Percentiles rank a stretch among this genome's conserved stretches.
phyloP scores from a whole-genome alignment of 108 stramenopile genomes.

The Fragilariopsis cylindrus region DNA sequence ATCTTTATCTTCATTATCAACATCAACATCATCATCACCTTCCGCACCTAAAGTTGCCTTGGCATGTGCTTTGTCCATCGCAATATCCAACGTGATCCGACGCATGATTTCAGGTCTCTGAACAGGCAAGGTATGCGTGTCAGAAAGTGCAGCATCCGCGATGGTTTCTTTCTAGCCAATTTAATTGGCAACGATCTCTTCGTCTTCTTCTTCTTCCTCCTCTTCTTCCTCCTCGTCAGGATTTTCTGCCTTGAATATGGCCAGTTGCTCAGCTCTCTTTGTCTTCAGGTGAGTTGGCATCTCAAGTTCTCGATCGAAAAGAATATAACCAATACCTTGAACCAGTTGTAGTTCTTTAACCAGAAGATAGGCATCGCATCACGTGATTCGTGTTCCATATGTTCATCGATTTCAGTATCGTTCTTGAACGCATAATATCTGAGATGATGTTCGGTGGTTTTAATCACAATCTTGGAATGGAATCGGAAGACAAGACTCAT shows the following conservation, averaged over 20 bases:
- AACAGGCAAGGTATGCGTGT: slow-evolving; percentile 22
- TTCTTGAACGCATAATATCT: slow-evolving; percentile 43
- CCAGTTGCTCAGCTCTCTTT: slow-evolving; percentile 5
- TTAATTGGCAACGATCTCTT: slow-evolving; percentile 6
- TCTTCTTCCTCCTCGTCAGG: slow-evolving; percentile 8
- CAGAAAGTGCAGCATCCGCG: slow-evolving; percentile 5
- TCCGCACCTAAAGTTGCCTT: slow-evolving; percentile 9
- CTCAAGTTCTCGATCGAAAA: slow-evolving; percentile 27
- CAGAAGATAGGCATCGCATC: slow-evolving; percentile 41
- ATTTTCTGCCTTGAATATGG: slow-evolving; percentile 15
- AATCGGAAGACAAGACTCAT: slow-evolving; percentile 37
- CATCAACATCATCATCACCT: not conserved
- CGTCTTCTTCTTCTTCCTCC: slow-evolving; percentile 3
- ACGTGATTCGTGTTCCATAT: slow-evolving; percentile 37
- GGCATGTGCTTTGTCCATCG: slow-evolving; percentile 19
- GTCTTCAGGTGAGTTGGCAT: slow-evolving; percentile 12
- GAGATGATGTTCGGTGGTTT: slow-evolving; percentile 47
- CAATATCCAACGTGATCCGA: slow-evolving; percentile 34
- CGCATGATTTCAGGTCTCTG: slow-evolving; percentile 26
- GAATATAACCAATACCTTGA: slow-evolving; percentile 18
- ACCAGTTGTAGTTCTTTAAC: slow-evolving; percentile 33
- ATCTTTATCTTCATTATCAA: not conserved
- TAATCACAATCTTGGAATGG: slow-evolving; percentile 34
- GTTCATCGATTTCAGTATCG: slow-evolving; percentile 35
- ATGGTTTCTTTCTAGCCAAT: slow-evolving; percentile 1